phyloP scores from a whole-genome alignment of 352 stramenopile genomes.

The Pythium plurisporium region DNA sequence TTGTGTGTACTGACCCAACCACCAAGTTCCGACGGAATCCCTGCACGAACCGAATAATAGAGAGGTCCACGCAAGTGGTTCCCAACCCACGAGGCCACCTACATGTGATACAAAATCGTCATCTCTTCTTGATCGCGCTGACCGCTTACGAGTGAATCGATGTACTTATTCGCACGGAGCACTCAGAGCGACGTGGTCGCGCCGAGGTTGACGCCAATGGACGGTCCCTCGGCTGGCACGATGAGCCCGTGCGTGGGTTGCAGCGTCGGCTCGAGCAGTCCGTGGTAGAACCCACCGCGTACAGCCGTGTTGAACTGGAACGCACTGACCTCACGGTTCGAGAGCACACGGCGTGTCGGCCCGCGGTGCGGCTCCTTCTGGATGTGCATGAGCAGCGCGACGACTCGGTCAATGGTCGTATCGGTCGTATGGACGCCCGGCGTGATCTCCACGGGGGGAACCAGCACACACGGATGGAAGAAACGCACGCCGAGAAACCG shows the following conservation, averaged over 20 bases:
- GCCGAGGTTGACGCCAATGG: constrained; percentile 22
- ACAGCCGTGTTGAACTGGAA: constrained; percentile 69
- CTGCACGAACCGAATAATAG: no score
- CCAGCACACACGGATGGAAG: constrained; percentile 65
- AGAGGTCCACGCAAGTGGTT: no score
- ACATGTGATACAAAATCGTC: neutral
- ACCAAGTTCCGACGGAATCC: no score
- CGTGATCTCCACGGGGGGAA: constrained; percentile 60
- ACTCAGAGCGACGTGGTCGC: constrained; percentile 35
- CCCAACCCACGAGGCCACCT: no score
- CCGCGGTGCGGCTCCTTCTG: constrained; percentile 64
- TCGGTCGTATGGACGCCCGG: constrained; percentile 33
- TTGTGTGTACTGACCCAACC: no score
- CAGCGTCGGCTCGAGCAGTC: constrained; percentile 44
- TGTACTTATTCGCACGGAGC: no score
- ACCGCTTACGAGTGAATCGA: neutral
- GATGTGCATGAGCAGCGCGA: constrained; percentile 41
- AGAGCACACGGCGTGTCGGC: constrained; percentile 54
- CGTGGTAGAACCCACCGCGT: constrained; percentile 55
- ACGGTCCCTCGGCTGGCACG: constrained; percentile 31
- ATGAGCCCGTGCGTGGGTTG: constrained; percentile 39
- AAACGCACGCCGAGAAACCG: constrained; percentile 68
- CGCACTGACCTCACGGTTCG: constrained; percentile 43
- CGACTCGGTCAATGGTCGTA: constrained; percentile 35
- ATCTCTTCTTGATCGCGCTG: no score